Evolutionary conservation across 805 yeast species (phyloP).

Genomic region (Spathaspora gorwiae): DNA sequence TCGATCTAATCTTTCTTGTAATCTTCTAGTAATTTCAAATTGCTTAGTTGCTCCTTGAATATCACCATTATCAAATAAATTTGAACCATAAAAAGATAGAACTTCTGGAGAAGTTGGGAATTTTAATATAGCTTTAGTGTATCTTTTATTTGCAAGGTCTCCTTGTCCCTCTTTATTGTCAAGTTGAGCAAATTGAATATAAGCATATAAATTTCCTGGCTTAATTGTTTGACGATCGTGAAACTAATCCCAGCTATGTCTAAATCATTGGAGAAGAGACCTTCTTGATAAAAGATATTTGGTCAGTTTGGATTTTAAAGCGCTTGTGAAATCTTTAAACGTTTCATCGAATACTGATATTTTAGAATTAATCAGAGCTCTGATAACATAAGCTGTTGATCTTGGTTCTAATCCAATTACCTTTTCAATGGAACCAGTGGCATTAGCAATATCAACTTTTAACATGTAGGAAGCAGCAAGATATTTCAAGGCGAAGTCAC

Average conservation of each 20-base stretch:
- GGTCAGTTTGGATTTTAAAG: slow-evolving; percentile 68
- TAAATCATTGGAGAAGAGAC: slow-evolving; percentile 81
- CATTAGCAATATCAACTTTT: slow-evolving; percentile 64
- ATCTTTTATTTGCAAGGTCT: slow-evolving; percentile 57
- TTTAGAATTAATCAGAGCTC: slow-evolving; percentile 83
- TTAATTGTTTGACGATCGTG: slow-evolving; percentile 66
- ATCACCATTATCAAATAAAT: slow-evolving; percentile 77
- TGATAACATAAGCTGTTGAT: slow-evolving; percentile 75
- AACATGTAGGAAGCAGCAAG: slow-evolving; percentile 79
- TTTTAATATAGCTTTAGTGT: slow-evolving; percentile 63
- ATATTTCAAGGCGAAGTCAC: slow-evolving; percentile 72
- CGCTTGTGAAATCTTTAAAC: slow-evolving; percentile 60
- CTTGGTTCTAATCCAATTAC: slow-evolving; percentile 69
- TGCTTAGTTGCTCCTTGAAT: slow-evolving; percentile 68
- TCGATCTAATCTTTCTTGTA: slow-evolving; percentile 65
- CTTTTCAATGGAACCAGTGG: slow-evolving; percentile 58
- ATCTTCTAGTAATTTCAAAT: slow-evolving; percentile 79
- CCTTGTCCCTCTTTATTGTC: slow-evolving; percentile 71
- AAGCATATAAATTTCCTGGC: slow-evolving; percentile 77
- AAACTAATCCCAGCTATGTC: slow-evolving; percentile 69
- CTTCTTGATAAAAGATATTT: slow-evolving; percentile 89
- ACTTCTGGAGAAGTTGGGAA: slow-evolving; percentile 89
- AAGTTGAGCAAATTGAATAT: slow-evolving; percentile 89
- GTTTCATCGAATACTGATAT: slow-evolving; percentile 60
- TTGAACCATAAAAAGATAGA: slow-evolving; percentile 94